Base-by-base conservation (phyloP, 2,329 filamentous ascomycete genomes). In the Aspergillus sp. region DNA sequence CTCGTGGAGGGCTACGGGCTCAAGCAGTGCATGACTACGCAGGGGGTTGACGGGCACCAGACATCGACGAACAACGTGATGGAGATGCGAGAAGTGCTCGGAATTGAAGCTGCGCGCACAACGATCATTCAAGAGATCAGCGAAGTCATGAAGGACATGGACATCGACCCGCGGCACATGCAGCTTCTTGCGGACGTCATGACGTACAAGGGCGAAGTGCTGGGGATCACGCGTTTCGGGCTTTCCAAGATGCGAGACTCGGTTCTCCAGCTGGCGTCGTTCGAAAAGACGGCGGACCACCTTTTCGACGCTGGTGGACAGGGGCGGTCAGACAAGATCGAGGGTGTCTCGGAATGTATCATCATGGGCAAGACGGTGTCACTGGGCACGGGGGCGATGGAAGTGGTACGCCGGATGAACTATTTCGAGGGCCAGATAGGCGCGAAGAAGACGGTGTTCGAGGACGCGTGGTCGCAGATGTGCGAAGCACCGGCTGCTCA, bases 231-330 rank as follows among this genome's bases (percentile, higher is more conserved):
- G 2, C 81, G 91, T 19, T 96, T 96, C 59, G 91, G 91, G 32
- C 71, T 98, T 15, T 83, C 86, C 36, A 98, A 96, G 70, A 96
- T 94, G 82, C 74, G 91, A 32, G 91, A 98, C 59, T 84, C 77
- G 11, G 91, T 96, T 8, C 67, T 98, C 35, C 91, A 98, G 60
- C 72, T 98, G 8, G 91, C 91, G 0, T 89, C 82, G 12, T 98
- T 98, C 54, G 91, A 98, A 63, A 96, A 96, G 74, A 98, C 91
- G 29, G 86, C 91, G 0, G 91, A 98, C 55, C 91, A 98, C 62
- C 64, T 98, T 25, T 98, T 98, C 52, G 89, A 95, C 42, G 91
- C 91, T 2, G 91, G 88, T 5, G 83, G 86, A 4, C 79, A 80
- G 35, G 93, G 93, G 71, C 95, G 95, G 68, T 81, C 77, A 16